Base-by-base conservation (phyloP, 2,329 filamentous ascomycete genomes). In the Colletotrichum sp. region DNA sequence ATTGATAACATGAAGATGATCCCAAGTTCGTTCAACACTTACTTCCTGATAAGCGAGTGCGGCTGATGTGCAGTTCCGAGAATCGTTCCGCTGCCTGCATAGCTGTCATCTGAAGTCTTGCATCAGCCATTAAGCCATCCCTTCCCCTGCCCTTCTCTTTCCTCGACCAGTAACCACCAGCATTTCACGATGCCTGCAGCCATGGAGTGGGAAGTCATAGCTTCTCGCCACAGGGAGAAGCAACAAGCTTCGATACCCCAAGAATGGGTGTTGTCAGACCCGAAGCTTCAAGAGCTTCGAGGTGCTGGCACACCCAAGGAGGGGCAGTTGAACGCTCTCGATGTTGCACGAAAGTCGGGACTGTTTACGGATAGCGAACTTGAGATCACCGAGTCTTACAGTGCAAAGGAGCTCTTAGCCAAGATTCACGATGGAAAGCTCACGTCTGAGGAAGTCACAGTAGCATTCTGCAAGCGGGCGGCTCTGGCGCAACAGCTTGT, bases 401-500 rank as follows among this genome's bases (percentile, higher is more conserved):
- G 48, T 21, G 79, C 79, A 1, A 56, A 62, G 6, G 34, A 77
- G 2, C 70, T 81, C 4, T 66, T 79, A 1, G 48, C 32, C 32
- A 77, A 78, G 36, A 71, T 81, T 6, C 64, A 75, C 6, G 32
- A n/a, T 2, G 72, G 77, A 3, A 24, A 76, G 4, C 70, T 81
- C 8, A 79, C 80, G 1, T 78, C 80, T 2, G 74, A 79, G 21
- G 78, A 80, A 24, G 80, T 82, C 2, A 77, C 78, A 1, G 69
- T 79, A 15, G 80, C 80, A 1, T 82, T 82, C 26, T 79, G 78
- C 52, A 81, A 82, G 62, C 77, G 79, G 48, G 81, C 80, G 2
- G 81, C 81, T 55, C 52, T 82, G 9, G 80, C 80, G 1, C 81
- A 82, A 52, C 81, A 82, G 65, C 68, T 81, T 12, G 77, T 78